Conservation (phyloP, 1,284 basidiomycete species). For the Cutaneotrichosporon cavernicola region DNA sequence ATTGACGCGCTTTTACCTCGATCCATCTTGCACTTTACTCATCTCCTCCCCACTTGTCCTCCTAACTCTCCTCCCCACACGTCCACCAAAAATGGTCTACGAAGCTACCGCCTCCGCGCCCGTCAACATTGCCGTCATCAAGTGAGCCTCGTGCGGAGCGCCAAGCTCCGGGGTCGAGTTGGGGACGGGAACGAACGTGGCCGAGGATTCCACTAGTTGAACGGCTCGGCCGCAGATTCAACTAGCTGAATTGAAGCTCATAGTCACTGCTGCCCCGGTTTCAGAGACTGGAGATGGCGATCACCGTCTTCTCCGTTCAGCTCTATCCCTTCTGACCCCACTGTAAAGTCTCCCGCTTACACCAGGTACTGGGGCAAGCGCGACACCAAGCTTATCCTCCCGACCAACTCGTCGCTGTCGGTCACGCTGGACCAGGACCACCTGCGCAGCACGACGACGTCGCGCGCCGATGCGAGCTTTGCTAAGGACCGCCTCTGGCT, state of each 20-base stretch:
- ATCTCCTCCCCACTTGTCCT: background rate
- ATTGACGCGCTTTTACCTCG: background rate
- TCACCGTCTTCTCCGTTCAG: background rate
- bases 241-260: too few species aligned
- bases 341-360: constrained; percentile 16
- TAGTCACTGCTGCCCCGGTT: too few species aligned
- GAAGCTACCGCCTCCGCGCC: constrained; percentile 90
- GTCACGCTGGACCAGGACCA: constrained; percentile 97
- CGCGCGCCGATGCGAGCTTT: constrained; percentile 77
- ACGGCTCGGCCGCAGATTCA: too few species aligned
- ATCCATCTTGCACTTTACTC: background rate
- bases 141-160: constrained; percentile 58
- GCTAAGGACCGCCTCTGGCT: constrained; percentile 81
- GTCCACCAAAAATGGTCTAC: constrained; percentile 55
- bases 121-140: constrained; percentile 95
- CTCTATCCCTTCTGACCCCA: too few species aligned
- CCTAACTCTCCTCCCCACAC: background rate
- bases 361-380: constrained; percentile 98
- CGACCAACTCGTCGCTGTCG: constrained; percentile 95
- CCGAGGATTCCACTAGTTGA: background rate
- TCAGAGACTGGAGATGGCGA: background rate
- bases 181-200: too few species aligned
- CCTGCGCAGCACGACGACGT: constrained; percentile 88
- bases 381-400: constrained; percentile 89
- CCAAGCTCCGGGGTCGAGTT: background rate